Evolutionary conservation across 129 eudicot genomes (phyloP).

Genomic region (Pittosporum tobira): DNA sequence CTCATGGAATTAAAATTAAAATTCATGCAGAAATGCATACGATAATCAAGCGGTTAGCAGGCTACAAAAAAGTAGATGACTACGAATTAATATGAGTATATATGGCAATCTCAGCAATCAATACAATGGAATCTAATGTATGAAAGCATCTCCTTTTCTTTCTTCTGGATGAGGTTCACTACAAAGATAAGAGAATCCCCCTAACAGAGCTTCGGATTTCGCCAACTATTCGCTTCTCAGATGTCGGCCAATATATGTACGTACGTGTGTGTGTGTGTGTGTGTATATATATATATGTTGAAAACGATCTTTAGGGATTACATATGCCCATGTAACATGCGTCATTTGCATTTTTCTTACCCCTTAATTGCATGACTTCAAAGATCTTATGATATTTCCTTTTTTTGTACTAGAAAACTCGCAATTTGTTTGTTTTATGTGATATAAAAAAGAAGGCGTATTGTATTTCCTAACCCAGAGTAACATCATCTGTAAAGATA

Average conservation of each 20-base stretch:
- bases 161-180: slow-evolving; percentile 10
- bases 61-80: no score
- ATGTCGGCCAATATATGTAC: slow-evolving; percentile 1
- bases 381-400: neutral
- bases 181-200: no score
- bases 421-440: no score
- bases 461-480: no score
- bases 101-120: no score
- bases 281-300: no score
- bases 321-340: neutral
- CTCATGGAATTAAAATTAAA: neutral
- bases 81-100: no score
- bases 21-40: neutral
- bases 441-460: no score
- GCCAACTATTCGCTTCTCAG: no score
- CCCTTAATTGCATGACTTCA: neutral
- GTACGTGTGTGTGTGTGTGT: no score
- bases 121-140: slow-evolving; percentile 3
- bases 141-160: slow-evolving; percentile 7
- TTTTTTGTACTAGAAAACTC: no score
- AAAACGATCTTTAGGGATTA: no score
- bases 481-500: neutral
- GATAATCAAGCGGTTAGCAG: neutral
- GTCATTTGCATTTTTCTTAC: neutral
- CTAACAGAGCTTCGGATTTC: neutral